phyloP scores from a whole-genome alignment of 495 filamentous ascomycete species.

The Aspergillus sclerotioniger region DNA sequence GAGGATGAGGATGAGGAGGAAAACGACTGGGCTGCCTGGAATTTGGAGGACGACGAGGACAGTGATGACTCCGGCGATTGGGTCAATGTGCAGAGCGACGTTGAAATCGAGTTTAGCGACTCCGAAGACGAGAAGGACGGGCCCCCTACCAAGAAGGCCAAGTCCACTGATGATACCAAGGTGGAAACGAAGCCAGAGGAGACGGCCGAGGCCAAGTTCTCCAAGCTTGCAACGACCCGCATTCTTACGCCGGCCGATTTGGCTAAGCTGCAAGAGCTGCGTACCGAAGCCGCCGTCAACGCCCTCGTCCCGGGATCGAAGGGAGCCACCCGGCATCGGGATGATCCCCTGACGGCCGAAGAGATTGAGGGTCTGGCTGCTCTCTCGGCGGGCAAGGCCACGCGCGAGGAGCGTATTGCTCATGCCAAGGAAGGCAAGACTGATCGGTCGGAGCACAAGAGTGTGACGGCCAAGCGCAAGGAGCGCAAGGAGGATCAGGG shows the following conservation, averaged over 20 bases:
- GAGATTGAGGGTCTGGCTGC: conserved; percentile 74
- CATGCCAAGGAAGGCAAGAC: conserved; percentile 73
- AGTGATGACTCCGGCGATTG: conserved; percentile 82
- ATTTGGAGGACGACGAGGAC: conserved; percentile 71
- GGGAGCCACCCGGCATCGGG: conserved; percentile 59
- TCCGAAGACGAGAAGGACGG: conserved; percentile 64
- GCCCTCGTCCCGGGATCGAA: conserved; percentile 51
- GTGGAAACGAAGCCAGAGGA: conserved; percentile 16
- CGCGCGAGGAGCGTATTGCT: conserved; percentile 79
- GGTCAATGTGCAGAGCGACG: conserved; percentile 86
- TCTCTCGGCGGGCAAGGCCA: conserved; percentile 68
- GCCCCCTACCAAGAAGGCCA: conserved; percentile 61
- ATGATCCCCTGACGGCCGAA: conserved; percentile 81
- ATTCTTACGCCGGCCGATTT: conserved; percentile 92
- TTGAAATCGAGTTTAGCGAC: conserved; percentile 73
- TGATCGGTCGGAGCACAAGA: conserved; percentile 72
- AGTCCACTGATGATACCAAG: conserved; percentile 30
- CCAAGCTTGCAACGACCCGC: conserved; percentile 68
- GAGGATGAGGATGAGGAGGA: conserved; percentile 59
- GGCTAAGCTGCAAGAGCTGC: conserved; percentile 86
- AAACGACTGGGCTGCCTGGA: conserved; percentile 77
- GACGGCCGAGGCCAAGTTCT: conserved; percentile 19
- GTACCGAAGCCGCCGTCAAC: conserved; percentile 65
- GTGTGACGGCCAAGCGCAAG: conserved; percentile 74
- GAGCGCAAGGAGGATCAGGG: conserved; percentile 81